Evolutionary conservation across 148 eudicot species (phyloP), one percentile per base, ranked within the genome.

Genomic region (Diospyros kaki): DNA sequence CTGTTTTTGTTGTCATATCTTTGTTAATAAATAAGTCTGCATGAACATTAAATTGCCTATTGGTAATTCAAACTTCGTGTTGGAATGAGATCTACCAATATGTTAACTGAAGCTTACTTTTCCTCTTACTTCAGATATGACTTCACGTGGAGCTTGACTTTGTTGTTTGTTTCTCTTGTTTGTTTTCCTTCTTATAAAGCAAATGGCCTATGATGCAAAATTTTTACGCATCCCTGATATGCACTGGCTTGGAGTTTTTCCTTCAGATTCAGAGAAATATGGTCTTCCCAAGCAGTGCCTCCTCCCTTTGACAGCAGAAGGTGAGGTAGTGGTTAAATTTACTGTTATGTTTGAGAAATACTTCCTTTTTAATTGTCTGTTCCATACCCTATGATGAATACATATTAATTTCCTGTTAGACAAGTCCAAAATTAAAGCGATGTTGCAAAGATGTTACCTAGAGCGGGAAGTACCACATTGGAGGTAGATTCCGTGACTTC

Each of bases 201-300:
- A 88, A 90, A 92, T 95, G 97, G 96, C 99, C 14, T 86, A 92
- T 76, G 97, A 95, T 81, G 87, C 93, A 51, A 85, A 88, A 75
- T 85, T 76, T 76, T 88, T 95, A 56, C 90, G 90, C 46, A 67
- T 88, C 81, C 91, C 96, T 78, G 93, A 84, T 58, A 93, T 95
- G 55, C 79, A 68, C 64, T 95, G 99, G 99, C 81, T 95, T 79
- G 99, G 97, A 82, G 96, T 81, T 68, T 91, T 92, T 75, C 84
- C 86, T 53, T 88, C 96, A 13, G 99, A 95, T 71, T 64, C 69
- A 58, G 97, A 89, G 59, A 91, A 77, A 73, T 95, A 84, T 79
- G 77, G 75, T 63, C 71, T 95, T 84, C 99, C 99, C 67, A 76
- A 83, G 9, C 90, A 89, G 70, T 92, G 99, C 85, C 97, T 89